Percentiles rank a stretch among this genome's conserved stretches.
Conservation (phyloP, 164 flowering plant genomes). For the Vitis riparia region DNA sequence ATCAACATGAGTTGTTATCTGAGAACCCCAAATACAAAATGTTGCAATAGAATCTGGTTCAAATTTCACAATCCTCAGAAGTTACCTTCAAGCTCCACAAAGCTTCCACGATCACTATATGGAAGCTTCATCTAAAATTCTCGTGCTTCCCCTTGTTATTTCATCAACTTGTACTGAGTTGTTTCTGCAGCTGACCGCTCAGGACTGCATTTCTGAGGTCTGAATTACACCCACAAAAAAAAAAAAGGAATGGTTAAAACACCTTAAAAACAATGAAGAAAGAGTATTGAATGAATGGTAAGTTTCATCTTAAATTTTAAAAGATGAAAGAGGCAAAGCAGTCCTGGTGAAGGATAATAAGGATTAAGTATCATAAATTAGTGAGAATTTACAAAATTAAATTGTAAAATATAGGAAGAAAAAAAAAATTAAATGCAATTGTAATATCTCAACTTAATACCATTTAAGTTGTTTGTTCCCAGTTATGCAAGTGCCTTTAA, state of each 20-base stretch:
- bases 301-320: too few relatives aligned
- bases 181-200: constrained; percentile 68
- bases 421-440: too few relatives aligned
- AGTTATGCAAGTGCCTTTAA: too few relatives aligned
- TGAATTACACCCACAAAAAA: constrained; percentile 22
- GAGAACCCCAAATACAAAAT: not conserved
- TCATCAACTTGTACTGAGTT: constrained; percentile 42
- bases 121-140: constrained; percentile 1
- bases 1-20: not conserved
- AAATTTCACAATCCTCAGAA: not conserved
- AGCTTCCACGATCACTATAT: not conserved
- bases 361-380: too few relatives aligned
- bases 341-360: too few relatives aligned
- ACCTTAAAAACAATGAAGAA: not conserved
- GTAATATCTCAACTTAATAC: too few relatives aligned
- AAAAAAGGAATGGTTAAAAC: not conserved
- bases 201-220: constrained; percentile 63
- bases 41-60: not conserved
- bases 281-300: not conserved
- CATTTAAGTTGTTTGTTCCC: too few relatives aligned
- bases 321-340: too few relatives aligned
- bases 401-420: too few relatives aligned
- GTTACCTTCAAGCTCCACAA: constrained; percentile 2
- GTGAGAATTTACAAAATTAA: too few relatives aligned
- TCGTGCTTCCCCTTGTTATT: not conserved